Evolutionary conservation across 78 protist genomes (phyloP).

Genomic region (Goniomonas avonlea): DNA sequence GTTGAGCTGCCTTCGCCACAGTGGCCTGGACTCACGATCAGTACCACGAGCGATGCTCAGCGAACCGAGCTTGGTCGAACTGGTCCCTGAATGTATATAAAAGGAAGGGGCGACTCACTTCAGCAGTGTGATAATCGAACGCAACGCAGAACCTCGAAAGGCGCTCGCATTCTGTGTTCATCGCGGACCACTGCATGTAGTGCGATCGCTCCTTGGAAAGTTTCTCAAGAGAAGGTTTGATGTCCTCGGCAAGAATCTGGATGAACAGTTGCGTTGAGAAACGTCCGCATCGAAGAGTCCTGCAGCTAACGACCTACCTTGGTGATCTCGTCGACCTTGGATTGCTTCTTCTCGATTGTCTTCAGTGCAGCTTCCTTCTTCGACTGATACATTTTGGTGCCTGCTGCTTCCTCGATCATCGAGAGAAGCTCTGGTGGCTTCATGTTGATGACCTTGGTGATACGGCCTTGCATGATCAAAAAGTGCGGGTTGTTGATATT

Average conservation of each 20-base stretch:
- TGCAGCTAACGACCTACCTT: neutral
- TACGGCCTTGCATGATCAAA: conserved; percentile 98
- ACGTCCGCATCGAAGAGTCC: neutral
- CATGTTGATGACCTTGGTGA: conserved; percentile 97
- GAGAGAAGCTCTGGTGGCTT: conserved; percentile 89
- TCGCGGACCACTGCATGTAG: conserved; percentile 61
- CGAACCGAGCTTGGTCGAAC: too few relatives aligned
- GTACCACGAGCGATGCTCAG: too few relatives aligned
- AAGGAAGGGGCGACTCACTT: too few relatives aligned
- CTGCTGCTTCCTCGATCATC: conserved; percentile 98
- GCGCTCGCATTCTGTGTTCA: conserved; percentile 53
- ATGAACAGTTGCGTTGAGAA: too few relatives aligned
- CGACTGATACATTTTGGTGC: conserved; percentile 94
- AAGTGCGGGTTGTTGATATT: conserved; percentile 99
- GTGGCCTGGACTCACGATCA: too few relatives aligned
- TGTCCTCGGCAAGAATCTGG: conserved; percentile 68
- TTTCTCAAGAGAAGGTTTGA: conserved; percentile 85
- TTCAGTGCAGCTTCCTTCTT: conserved; percentile 69
- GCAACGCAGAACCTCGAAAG: conserved; percentile 60
- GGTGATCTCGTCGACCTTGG: conserved; percentile 74
- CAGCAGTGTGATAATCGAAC: conserved; percentile 54
- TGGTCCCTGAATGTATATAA: too few relatives aligned
- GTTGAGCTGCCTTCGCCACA: neutral
- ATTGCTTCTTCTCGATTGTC: conserved; percentile 83
- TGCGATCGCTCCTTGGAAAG: conserved; percentile 64